Base-by-base conservation (phyloP, 2,329 filamentous ascomycete genomes). In the Verticillium dahliae region DNA sequence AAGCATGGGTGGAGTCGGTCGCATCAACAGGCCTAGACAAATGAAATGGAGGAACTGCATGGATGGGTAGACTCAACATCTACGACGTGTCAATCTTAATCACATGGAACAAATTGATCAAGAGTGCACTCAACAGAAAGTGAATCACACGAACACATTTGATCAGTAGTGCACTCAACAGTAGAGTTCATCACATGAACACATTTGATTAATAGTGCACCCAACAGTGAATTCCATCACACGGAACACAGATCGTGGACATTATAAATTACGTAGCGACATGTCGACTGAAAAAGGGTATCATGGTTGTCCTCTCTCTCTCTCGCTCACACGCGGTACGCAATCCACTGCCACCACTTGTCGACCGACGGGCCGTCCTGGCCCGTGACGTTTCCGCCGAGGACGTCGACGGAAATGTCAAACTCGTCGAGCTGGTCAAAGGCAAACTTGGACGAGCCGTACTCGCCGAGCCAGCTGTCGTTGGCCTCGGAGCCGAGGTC, bases 341-440 rank as follows among this genome's bases (percentile, higher is more conserved):
- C 91, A 71, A 98, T 88, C 94, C 94, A 98, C 69, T 85, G 85
- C 85, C 92, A 96, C 93, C 94, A 97, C 73, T 85, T 88, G 61
- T 90, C 87, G 37, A 92, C 86, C 33, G 88, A 89, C n/a, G 87
- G 81, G 10, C 84, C 87, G 27, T 34, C 58, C 37, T 41, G 50
- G 70, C 73, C 84, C 72, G 73, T 78, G 64, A 89, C 86, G 74
- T 87, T 93, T 10, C 93, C 94, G 0, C 90, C 90, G 14, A 90
- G 71, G 3, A 97, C 87, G 54, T 90, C 87, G 9, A 98, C 85
- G 45, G 87, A 84, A 22, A 96, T 82, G 59, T 92, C 90, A 67
- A 91, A 91, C 71, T 97, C 92, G 68, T 89, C 84, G 84, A 98
- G 87, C 76, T 93, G 86, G 60, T 79, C 80, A 70, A 99, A 97